Base-by-base conservation (phyloP, 148 eudicot species). In the Beta vulgaris region DNA sequence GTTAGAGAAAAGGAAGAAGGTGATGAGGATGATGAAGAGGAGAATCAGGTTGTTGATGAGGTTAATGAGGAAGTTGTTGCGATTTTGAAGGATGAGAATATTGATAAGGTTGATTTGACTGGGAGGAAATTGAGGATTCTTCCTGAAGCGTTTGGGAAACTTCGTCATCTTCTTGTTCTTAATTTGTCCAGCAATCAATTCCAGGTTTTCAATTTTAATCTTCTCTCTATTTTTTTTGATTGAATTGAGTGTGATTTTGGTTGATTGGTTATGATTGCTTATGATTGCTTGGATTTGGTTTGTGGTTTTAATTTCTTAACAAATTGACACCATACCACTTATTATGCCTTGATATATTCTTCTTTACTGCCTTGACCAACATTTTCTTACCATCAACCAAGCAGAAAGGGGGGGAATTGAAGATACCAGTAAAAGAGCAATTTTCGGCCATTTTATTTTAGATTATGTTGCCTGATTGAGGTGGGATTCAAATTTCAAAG, bases 131-230 rank as follows among this genome's bases (percentile, higher is more conserved):
- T 91, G 77, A 80, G 83, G 68, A 68, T 85, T 77, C 16, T 91
- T 6, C 96, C 96, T 7, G 96, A 91, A 65, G 96, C 88, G 9
- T 85, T 88, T 79, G 96, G 92, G 65, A 81, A 83, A 69, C 74
- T 88, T 61, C 78, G 69, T 15, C 71, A 48, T 34, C 65, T 91
- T 74, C 69, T 84, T 29, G 79, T 49, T 53, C 89, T 91, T 42
- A 84, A 88, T 84, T 57, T 91, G 77, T 87, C 96, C 1, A 78
- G 72, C 4, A 91, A 91, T 82, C 88, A 80, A 71, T 81, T 91
- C 62, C 86, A 91, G 96, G 96, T 88, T 57, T 55, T 80, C 23
- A 16, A 34, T 69, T 57, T 28, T 73, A 23, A 43, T 39, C 26
- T 8, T 16, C 55, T 59, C 4, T 44, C 0, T n/a, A 34, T 21